These are phyloP conservation scores for Pichia sp. DNA, from an alignment of 1,139 yeast species.

Conservation along the genomic window DNA sequence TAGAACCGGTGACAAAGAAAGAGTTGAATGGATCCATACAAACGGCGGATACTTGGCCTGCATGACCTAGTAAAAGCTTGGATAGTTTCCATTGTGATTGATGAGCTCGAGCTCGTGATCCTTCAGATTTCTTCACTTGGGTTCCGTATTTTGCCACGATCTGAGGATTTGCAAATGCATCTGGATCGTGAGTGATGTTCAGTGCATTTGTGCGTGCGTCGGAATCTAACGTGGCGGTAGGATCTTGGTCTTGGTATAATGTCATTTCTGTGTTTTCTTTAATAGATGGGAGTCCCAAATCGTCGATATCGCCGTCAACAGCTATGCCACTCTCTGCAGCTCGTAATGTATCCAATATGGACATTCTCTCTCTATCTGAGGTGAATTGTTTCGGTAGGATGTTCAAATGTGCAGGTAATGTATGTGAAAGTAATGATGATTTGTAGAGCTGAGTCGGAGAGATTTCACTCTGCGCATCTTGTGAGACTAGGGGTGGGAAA, in stretches of 20 bases:
- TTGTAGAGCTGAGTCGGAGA: too few relatives aligned
- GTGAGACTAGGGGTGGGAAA: too few relatives aligned
- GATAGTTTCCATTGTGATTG: slow-evolving; percentile 50
- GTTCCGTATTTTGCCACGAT: slow-evolving; percentile 20
- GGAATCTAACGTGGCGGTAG: not conserved
- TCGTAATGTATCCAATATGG: slow-evolving; percentile 18
- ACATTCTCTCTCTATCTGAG: slow-evolving; percentile 9
- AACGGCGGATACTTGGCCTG: slow-evolving; percentile 85
- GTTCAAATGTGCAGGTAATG: slow-evolving; percentile 9
- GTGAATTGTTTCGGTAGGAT: slow-evolving; percentile 18
- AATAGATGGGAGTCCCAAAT: slow-evolving; percentile 8
- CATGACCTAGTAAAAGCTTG: slow-evolving; percentile 80
- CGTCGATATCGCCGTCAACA: slow-evolving; percentile 1
- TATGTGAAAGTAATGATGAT: too few relatives aligned
- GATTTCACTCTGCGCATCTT: too few relatives aligned
- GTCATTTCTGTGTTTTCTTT: slow-evolving; percentile 7
- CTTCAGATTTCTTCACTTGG: slow-evolving; percentile 31
- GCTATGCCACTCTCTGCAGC: not conserved
- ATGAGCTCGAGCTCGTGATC: not conserved
- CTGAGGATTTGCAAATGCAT: slow-evolving; percentile 23
- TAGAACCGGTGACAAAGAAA: slow-evolving; percentile 90
- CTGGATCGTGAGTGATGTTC: too few relatives aligned
- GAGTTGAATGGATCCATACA: slow-evolving; percentile 80
- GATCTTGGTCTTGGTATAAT: slow-evolving; percentile 7
- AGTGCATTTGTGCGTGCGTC: not conserved